A percentile compares a stretch with the other conserved stretches of the same genome.
Conservation (phyloP, 177 flowering plant genomes). For the Vitis hybrid region DNA sequence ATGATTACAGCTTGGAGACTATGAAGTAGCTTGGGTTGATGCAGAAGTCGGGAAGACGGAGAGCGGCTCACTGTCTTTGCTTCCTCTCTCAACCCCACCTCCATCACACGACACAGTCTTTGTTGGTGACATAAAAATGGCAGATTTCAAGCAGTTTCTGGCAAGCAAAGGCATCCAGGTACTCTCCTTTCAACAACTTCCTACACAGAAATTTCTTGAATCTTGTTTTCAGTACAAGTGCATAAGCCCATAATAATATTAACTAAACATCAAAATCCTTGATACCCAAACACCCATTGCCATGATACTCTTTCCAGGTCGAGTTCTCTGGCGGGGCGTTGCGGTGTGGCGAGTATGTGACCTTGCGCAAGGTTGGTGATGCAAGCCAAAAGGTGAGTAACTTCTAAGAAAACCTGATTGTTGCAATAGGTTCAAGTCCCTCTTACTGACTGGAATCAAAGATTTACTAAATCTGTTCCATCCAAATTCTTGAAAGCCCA, state of each 20-base stretch:
- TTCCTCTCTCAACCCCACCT: constrained; percentile 69
- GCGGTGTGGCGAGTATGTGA: constrained; percentile 89
- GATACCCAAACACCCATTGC: not conserved
- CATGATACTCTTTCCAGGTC: constrained; percentile 43
- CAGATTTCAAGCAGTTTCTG: constrained; percentile 94
- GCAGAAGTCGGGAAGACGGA: constrained; percentile 87
- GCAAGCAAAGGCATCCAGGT: constrained; percentile 91
- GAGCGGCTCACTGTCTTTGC: constrained; percentile 56
- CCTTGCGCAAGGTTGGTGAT: constrained; percentile 82
- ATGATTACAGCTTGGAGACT: constrained; percentile 78
- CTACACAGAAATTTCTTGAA: not conserved
- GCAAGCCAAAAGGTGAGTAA: constrained; percentile 74
- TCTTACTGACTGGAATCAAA: too few species aligned
- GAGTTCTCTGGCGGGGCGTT: constrained; percentile 90
- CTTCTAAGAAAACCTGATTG: not conserved
- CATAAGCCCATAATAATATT: not conserved
- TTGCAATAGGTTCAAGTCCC: not conserved
- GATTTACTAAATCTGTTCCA: too few species aligned
- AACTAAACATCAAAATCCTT: not conserved
- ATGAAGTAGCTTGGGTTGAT: constrained; percentile 96
- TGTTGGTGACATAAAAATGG: constrained; percentile 92
- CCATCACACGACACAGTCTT: constrained; percentile 88
- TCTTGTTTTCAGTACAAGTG: too few species aligned
- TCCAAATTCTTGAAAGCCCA: too few species aligned
- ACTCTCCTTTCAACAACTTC: constrained; percentile 9